Evolutionary conservation across 2,329 filamentous ascomycete genomes (phyloP), one percentile per base, ranked within the genome.

Genomic region (Paracamarosporium sp.): DNA sequence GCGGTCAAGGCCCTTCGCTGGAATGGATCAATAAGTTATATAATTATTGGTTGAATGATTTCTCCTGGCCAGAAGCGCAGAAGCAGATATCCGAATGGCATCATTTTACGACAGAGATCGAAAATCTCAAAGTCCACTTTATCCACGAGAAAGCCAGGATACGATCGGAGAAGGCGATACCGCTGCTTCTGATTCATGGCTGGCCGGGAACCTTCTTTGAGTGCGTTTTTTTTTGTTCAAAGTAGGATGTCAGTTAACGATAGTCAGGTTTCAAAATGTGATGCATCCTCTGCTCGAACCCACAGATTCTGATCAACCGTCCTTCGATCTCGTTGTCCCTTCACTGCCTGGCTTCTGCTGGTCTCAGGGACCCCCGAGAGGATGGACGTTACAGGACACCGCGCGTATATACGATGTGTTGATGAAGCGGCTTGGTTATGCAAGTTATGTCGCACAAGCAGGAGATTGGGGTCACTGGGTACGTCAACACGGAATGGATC

Each of bases 241-340:
- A 11, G 11, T 11, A 7, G 9, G 11, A 24, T n/a, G 17, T 9
- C 46, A 11, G 28, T 30, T 56, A 24, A 52, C 33, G 5, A 41
- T 3, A 7, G 5, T 4, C 35, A 58, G 61, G 43, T 76, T 70
- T 44, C 59, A 65, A 44, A 76, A 74, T 56, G 71, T 79, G 17
- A 78, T 78, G 61, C 59, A 70, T 47, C 65, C 73, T 25, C 60
- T 81, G 1, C 63, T 74, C 4, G 55, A 71, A 9, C 80, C 74
- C 1, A 50, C 65, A 4, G 54, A 64, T 22, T 17, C 53, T n/a
- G 55, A 60, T 12, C 61, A 60, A 2, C 63, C 62, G 46, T 76
- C 81, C 0, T 88, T 88, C 63, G 81, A 88, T 57, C 76, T 87
- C 11, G 81, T 88, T 0, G 84, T 84, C 0, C 86, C 86, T 0